Base-by-base conservation (phyloP, 805 yeast species). In the Blastobotrys mokoenaii region DNA sequence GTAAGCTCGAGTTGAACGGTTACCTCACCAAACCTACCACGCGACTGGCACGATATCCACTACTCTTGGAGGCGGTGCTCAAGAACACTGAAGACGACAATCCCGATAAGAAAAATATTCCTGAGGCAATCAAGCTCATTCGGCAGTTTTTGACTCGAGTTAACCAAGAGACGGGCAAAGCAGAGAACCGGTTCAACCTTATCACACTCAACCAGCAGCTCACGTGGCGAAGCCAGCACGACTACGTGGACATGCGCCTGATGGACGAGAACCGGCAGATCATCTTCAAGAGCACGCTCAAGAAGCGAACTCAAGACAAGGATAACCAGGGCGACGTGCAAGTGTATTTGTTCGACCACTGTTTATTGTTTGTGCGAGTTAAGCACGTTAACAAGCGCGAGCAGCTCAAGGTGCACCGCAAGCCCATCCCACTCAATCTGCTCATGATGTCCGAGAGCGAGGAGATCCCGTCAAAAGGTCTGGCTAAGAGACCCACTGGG, bases 11-110 rank as follows among this genome's bases (percentile, higher is more conserved):
- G 64, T 80, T 93, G 44, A 84, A 90, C 20, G 93, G 97, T 0
- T 93, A 88, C 58, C 72, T 93, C 51, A 86, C 96, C 5, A 94
- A 90, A 59, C 97, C 97, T 43, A 89, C 95, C 1, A 88, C 96
- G 12, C 77, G 98, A 61, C 88, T 96, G 29, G 97, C 97, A 8
- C 73, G 97, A 53, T 93, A 93, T 65, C 96, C 95, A 52, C 68
- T 93, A 41, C 71, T 93, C 46, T 71, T 90, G 17, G 81, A 77
- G 46, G 93, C 90, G 40, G 84, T 93, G 31, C 70, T 86, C 52
- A 90, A 93, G 61, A 77, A 79, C 51, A 88, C 97, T 0, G 76
- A 73, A 44, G 81, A 82, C n/a, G 84, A 79, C 20, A 73, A 80
- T 6, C 80, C 85, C 1, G 96, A 89, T 53, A 75, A 73, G 56